These are phyloP conservation scores for Alnus rubra DNA, from an alignment of 306 rosid species.

Conservation along the genomic window DNA sequence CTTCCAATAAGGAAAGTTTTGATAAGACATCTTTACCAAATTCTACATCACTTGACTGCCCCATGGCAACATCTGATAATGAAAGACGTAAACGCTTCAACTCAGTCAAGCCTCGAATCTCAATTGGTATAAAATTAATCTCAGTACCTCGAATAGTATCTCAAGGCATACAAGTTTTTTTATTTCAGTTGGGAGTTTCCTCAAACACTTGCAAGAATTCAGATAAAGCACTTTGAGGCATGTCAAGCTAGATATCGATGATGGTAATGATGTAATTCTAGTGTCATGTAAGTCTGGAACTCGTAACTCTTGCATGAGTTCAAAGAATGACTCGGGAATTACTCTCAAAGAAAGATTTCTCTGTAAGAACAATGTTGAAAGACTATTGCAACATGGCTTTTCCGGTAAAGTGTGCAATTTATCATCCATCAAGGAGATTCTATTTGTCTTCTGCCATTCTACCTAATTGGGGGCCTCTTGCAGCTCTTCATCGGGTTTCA, in stretches of 20 bases:
- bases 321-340: neutral
- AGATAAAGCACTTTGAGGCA: constrained; percentile 16
- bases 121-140: constrained; percentile 11
- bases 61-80: neutral
- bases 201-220: neutral
- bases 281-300: constrained; percentile 16
- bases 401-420: neutral
- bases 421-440: constrained; percentile 10
- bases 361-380: constrained; percentile 5
- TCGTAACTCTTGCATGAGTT: constrained; percentile 4
- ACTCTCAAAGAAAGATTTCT: neutral
- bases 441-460: constrained; percentile 1
- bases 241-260: constrained; percentile 19
- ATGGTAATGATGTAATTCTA: constrained; percentile 14
- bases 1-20: constrained; percentile 23
- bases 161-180: too few species aligned
- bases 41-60: neutral
- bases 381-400: neutral
- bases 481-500: neutral
- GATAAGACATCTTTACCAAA: constrained; percentile 4
- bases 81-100: constrained; percentile 25
- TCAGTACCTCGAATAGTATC: neutral
- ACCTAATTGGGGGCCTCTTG: neutral
- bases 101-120: constrained; percentile 3
- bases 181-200: neutral